Evolutionary conservation across 23 red algal genomes (phyloP).

Genomic region (Pyropia haitanensis): DNA sequence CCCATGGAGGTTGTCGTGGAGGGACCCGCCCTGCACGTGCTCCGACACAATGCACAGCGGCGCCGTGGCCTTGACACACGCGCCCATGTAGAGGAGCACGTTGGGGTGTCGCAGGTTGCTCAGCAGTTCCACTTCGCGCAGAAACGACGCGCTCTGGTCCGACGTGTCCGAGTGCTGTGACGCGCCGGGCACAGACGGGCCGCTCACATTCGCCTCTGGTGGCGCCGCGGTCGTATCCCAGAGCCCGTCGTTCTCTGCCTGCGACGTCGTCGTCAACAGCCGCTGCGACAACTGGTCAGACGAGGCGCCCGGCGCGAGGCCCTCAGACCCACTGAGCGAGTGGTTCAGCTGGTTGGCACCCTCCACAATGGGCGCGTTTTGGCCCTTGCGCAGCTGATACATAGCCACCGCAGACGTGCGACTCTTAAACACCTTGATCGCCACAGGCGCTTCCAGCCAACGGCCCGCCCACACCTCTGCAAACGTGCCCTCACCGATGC

Average conservation of each 20-base stretch:
- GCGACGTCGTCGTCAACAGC: too few species aligned
- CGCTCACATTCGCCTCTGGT: conserved; percentile 5
- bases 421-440: conserved; percentile 86
- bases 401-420: neutral
- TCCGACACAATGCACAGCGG: conserved; percentile 93
- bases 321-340: too few species aligned
- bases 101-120: conserved; percentile 95
- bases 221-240: conserved; percentile 6
- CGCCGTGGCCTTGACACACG: conserved; percentile 59
- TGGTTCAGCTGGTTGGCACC: too few species aligned
- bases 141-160: conserved; percentile 38
- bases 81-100: conserved; percentile 95
- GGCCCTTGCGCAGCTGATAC: too few species aligned
- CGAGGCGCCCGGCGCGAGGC: neutral
- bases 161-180: conserved; percentile 20
- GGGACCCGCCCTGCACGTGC: conserved; percentile 76
- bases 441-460: conserved; percentile 93
- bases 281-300: too few species aligned
- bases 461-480: conserved; percentile 85
- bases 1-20: conserved; percentile 68
- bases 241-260: neutral
- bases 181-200: too few species aligned
- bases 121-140: conserved; percentile 79
- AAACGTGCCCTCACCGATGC: conserved; percentile 77
- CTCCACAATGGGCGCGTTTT: too few species aligned